Base-by-base conservation (phyloP, 2,329 filamentous ascomycete genomes). In the Trichoderma breve region DNA sequence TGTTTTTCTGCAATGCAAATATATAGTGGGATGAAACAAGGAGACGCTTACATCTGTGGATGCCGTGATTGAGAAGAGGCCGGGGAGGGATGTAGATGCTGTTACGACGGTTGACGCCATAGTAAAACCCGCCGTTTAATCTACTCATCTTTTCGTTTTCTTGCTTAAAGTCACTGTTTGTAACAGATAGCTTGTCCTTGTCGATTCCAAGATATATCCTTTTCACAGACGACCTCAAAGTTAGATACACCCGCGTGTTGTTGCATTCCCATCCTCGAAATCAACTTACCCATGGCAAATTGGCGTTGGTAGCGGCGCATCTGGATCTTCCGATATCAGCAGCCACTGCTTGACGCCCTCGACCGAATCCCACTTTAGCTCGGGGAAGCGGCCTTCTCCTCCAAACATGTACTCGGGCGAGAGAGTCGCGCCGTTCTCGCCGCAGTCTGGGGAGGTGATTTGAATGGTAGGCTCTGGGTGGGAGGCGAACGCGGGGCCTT, bases 51-150 rank as follows among this genome's bases (percentile, higher is more conserved):
- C 82, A 89, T 71, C 86, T 80, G 77, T 88, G 86, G 26, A 81
- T 80, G 0, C 86, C 86, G 74, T 88, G 84, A 30, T 86, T 86
- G 67, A 85, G 75, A 39, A 86, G 77, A 21, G 86, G 85, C 14
- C 81, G 77, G 1, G 86, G 85, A 0, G 83, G 79, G 4, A 83
- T 79, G 73, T 87, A 88, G 0, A 86, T 75, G 4, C 36, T 78
- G 0, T 81, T 81, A 3, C 80, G 77, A 5, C 80, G 76, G 28
- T 82, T 86, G 72, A 80, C 77, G 3, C 85, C 85, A 61, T 84
- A 86, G 70, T 82, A 79, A 72, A 87, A 88, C 0, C 85, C 85
- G 0, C 84, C 84, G 57, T 79, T 80, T 28, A 86, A 74, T 3
- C 76, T 73, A 1, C 77, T 79, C 43, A 76, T 78, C 32, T 61